These are phyloP conservation scores for Erigeron philadelphicus DNA, from an alignment of 140 eudicot genomes.

Conservation along the genomic window DNA sequence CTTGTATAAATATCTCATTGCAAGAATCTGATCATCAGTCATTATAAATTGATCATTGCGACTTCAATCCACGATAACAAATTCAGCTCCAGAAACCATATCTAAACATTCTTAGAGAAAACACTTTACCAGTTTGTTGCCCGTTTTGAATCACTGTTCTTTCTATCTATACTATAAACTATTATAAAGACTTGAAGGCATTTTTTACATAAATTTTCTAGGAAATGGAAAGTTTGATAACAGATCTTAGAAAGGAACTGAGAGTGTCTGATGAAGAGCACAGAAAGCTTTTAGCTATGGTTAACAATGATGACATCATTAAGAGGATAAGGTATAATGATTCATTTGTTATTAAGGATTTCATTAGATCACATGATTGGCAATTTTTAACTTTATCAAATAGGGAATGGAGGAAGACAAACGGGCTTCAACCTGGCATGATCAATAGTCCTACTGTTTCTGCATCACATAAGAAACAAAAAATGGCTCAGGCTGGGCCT, in stretches of 20 bases:
- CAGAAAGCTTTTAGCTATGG: conserved; percentile 56
- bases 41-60: neutral
- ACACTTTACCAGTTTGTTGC: neutral
- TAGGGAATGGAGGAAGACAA: conserved; percentile 66
- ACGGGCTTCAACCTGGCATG: conserved; percentile 50
- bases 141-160: neutral
- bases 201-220: conserved; percentile 25
- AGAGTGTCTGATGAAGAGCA: conserved; percentile 80
- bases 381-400: conserved; percentile 9
- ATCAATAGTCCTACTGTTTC: conserved; percentile 41
- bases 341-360: neutral
- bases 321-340: conserved; percentile 45
- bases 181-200: neutral
- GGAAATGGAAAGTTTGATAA: conserved; percentile 78
- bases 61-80: neutral
- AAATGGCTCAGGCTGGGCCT: conserved; percentile 47
- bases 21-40: neutral
- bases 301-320: conserved; percentile 60
- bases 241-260: conserved; percentile 76
- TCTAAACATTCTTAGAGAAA: neutral
- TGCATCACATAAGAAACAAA: conserved; percentile 63
- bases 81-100: neutral
- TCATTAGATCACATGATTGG: conserved; percentile 9
- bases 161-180: neutral
- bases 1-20: neutral